phyloP scores from a whole-genome alignment of 495 filamentous ascomycete genomes.

The Niebla homalea region DNA sequence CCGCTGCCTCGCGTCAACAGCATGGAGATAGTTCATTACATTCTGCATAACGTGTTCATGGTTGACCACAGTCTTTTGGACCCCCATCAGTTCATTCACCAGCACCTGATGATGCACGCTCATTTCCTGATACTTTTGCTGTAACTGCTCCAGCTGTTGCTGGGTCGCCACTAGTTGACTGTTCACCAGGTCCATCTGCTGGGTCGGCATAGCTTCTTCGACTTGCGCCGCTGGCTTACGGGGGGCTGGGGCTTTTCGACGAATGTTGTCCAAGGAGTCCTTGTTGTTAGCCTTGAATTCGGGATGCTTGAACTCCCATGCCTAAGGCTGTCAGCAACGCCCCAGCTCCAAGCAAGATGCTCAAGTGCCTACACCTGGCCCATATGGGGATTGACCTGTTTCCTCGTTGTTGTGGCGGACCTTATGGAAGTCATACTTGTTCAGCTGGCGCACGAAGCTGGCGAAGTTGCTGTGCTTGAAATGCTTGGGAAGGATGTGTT shows the following conservation, averaged over 20 bases:
- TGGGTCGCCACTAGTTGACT: conserved; percentile 80
- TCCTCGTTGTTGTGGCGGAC: conserved; percentile 95
- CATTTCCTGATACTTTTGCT: conserved; percentile 73
- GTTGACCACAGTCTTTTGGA: conserved; percentile 82
- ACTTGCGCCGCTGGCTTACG: conserved; percentile 50
- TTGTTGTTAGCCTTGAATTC: conserved; percentile 94
- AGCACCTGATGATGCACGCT: conserved; percentile 76
- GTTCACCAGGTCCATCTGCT: conserved; percentile 84
- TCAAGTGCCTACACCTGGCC: conserved; percentile 56
- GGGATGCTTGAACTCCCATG: conserved; percentile 97
- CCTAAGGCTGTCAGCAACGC: conserved; percentile 32
- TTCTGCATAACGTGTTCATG: conserved; percentile 66
- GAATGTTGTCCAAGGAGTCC: conserved; percentile 92
- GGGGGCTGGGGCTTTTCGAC: conserved; percentile 86
- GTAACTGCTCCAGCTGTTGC: conserved; percentile 76
- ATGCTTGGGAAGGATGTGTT: conserved; percentile 91
- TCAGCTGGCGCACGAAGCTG: conserved; percentile 94
- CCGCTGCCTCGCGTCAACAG: conserved; percentile 49
- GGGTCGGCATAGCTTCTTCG: conserved; percentile 67
- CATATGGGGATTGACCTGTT: conserved; percentile 79
- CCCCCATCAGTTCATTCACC: conserved; percentile 69
- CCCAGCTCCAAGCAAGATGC: background rate
- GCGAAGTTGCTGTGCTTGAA: conserved; percentile 99
- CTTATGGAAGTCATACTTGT: conserved; percentile 99
- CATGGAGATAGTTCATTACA: conserved; percentile 57